Percentiles rank a stretch among this genome's conserved stretches.
Conservation (phyloP, 1,284 basidiomycete genomes). For the Cystobasidiaceae sp. region DNA sequence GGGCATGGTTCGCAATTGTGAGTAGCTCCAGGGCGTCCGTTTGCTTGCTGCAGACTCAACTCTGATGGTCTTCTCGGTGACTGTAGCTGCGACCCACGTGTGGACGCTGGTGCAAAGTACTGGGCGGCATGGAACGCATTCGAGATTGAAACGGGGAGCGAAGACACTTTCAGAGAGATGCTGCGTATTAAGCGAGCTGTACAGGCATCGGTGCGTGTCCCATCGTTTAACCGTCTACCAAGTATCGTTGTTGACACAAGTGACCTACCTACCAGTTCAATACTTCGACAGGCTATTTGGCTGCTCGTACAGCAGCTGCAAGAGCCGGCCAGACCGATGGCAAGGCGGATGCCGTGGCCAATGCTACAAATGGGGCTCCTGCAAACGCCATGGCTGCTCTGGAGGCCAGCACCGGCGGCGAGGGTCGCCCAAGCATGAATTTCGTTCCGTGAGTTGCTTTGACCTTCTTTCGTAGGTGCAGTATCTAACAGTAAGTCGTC, state of each 20-base stretch:
- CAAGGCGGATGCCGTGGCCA: constrained; percentile 44
- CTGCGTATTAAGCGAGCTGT: constrained; percentile 94
- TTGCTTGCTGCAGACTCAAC: too few species aligned
- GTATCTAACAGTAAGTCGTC: too few species aligned
- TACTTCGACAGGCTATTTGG: constrained; percentile 65
- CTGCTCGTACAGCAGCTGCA: constrained; percentile 42
- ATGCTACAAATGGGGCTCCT: constrained; percentile 49
- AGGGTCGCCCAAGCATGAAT: not conserved
- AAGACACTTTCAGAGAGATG: constrained; percentile 99
- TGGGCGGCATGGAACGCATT: constrained; percentile 97
- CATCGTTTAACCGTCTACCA: not conserved
- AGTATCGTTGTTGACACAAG: not conserved
- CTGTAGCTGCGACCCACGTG: constrained; percentile 33
- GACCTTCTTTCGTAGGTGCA: not conserved
- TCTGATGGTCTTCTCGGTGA: not conserved
- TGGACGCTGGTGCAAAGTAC: constrained; percentile 64
- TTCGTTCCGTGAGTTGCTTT: constrained; percentile 36
- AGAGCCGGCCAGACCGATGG: constrained; percentile 49
- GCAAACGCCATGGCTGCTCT: constrained; percentile 56
- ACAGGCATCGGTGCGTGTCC: constrained; percentile 63
- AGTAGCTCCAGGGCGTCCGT: too few species aligned
- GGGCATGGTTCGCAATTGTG: constrained; percentile 98
- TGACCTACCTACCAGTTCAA: constrained; percentile 59
- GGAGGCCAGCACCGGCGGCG: constrained; percentile 38
- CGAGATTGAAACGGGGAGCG: constrained; percentile 95